These are phyloP conservation scores for Echinosophora koreensis DNA, from an alignment of 306 rosid species.

Conservation along the genomic window DNA sequence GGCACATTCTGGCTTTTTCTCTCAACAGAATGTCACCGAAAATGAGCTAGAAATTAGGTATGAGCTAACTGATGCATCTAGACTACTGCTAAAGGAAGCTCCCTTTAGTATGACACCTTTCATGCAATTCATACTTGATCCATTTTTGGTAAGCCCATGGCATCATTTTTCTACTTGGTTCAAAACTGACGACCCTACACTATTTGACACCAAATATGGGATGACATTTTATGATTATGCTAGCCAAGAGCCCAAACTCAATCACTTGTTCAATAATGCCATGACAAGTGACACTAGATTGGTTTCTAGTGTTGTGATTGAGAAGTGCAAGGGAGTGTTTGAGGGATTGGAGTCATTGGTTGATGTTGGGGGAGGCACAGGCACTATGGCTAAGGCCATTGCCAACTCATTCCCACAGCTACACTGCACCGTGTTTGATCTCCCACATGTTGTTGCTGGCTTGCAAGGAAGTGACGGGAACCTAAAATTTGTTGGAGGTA, in stretches of 20 bases:
- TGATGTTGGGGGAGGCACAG: too few relatives aligned
- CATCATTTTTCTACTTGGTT: constrained; percentile 31
- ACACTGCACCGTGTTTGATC: constrained; percentile 45
- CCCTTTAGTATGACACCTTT: constrained; percentile 35
- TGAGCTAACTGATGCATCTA: constrained; percentile 41
- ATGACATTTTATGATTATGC: constrained; percentile 32
- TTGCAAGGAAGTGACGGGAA: not conserved
- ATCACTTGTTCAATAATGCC: constrained; percentile 10
- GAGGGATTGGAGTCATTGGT: too few relatives aligned
- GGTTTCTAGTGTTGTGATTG: not conserved
- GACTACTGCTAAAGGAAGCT: too few relatives aligned
- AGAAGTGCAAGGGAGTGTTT: too few relatives aligned
- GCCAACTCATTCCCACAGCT: too few relatives aligned
- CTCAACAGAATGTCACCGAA: too few relatives aligned
- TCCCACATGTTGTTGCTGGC: too few relatives aligned
- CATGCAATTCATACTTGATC: constrained; percentile 32
- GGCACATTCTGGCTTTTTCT: too few relatives aligned
- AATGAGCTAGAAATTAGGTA: too few relatives aligned
- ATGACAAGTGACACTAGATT: constrained; percentile 49
- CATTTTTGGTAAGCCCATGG: constrained; percentile 34
- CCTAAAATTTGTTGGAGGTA: constrained; percentile 2
- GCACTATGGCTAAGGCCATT: constrained; percentile 43
- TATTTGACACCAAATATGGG: constrained; percentile 43
- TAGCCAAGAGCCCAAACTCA: not conserved
- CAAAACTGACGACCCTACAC: not conserved